Conservation (phyloP, 768 basidiomycete genomes). For the Pulveroboletus sp. region DNA sequence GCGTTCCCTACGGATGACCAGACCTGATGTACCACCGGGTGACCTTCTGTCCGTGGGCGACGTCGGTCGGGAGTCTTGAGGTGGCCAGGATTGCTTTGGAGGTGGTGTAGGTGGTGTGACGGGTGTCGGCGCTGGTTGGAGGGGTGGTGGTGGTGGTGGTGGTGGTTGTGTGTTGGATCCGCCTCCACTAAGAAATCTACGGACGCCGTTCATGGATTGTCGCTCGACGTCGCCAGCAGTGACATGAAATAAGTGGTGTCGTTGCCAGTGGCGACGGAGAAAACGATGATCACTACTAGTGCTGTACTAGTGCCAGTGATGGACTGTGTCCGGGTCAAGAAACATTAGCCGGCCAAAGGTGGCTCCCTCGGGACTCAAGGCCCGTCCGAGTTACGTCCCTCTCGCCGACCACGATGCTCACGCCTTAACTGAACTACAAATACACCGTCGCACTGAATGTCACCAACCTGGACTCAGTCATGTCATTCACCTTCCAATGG, state of each 20-base stretch:
- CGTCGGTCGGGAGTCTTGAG: conserved; percentile 37
- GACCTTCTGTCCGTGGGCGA: conserved; percentile 25
- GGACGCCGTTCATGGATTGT: conserved; percentile 63
- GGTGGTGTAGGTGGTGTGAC: conserved; percentile 27
- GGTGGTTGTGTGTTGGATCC: conserved; percentile 34
- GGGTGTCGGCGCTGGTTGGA: conserved; percentile 15
- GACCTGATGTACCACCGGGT: conserved; percentile 27
- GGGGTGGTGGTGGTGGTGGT: conserved; percentile 16
- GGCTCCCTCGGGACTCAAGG: not conserved
- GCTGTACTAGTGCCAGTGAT: not conserved
- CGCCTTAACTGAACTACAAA: conserved; percentile 3
- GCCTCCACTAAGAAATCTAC: conserved; percentile 53
- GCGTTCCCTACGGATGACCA: conserved; percentile 54
- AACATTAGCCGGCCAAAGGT: not conserved
- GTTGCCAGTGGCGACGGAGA: conserved; percentile 2
- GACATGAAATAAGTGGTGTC: conserved; percentile 19
- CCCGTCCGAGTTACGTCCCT: conserved; percentile 12
- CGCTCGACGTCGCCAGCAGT: conserved; percentile 14
- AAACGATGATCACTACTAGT: not conserved
- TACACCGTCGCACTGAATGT: not conserved
- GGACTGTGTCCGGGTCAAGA: not conserved
- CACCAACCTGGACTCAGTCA: conserved; percentile 25
- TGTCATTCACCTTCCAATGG: conserved; percentile 95
- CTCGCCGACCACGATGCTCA: conserved; percentile 20
- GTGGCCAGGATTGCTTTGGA: conserved; percentile 44